Conservation (phyloP, 2,329 filamentous ascomycete genomes). For the Monosporascus ibericus region DNA sequence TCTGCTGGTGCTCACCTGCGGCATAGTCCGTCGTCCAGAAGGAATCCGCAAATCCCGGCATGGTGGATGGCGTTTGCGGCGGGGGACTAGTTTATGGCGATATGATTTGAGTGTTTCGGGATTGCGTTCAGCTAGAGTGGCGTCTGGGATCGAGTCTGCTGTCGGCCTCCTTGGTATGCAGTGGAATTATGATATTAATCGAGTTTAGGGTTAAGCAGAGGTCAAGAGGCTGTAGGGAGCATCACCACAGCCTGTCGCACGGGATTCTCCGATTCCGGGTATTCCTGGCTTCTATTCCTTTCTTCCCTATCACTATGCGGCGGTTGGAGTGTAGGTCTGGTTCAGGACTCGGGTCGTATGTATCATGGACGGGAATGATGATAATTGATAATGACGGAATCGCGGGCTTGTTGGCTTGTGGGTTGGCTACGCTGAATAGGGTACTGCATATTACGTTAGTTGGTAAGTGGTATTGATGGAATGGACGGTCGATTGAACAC, state of each 20-base stretch:
- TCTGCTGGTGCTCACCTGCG: slow-evolving; percentile 55
- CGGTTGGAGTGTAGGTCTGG: background rate
- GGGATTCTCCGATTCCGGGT: too few relatives aligned
- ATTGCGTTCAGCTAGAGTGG: background rate
- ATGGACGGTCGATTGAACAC: background rate
- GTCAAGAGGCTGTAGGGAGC: background rate
- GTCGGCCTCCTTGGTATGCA: background rate
- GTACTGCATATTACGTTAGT: background rate
- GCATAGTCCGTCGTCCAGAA: slow-evolving; percentile 99
- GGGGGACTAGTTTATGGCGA: background rate
- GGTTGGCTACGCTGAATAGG: background rate
- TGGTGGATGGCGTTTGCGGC: slow-evolving; percentile 33
- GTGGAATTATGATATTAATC: background rate
- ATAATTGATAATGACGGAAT: background rate
- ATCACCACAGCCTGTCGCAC: background rate
- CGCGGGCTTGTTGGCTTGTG: background rate
- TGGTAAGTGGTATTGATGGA: too few relatives aligned
- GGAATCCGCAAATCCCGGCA: slow-evolving; percentile 88
- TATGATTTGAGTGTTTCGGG: background rate
- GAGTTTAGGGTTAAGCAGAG: background rate
- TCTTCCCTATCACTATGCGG: background rate
- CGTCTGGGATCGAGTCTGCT: background rate
- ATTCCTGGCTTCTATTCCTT: background rate
- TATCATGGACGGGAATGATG: background rate
- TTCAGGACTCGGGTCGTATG: background rate